Percentiles rank a stretch among this genome's conserved stretches.
Conservation (phyloP, 176 grass and related monocot genomes). For the Zizania latifolia region DNA sequence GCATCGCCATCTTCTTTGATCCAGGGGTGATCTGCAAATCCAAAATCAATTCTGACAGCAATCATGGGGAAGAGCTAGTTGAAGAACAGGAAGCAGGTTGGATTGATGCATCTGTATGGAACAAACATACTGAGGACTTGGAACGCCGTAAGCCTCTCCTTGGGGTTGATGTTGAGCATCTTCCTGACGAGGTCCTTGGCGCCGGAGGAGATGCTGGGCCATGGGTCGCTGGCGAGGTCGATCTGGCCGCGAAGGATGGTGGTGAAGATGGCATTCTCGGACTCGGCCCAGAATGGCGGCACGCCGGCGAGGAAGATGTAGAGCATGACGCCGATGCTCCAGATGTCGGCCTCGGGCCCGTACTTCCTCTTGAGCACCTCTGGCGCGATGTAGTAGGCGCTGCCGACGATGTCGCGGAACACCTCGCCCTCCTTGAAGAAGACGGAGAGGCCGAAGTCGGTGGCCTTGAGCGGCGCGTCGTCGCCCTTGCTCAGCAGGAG, state of each 20-base stretch:
- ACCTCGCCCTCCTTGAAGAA: constrained; percentile 72
- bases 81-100: not conserved
- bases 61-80: no score
- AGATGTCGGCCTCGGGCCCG: constrained; percentile 65
- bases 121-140: constrained; percentile 69
- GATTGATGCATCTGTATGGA: not conserved
- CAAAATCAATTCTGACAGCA: not conserved
- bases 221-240: constrained; percentile 59
- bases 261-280: constrained; percentile 71
- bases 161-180: constrained; percentile 73
- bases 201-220: constrained; percentile 52
- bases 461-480: constrained; percentile 72
- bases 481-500: constrained; percentile 52
- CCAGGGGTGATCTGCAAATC: constrained; percentile 67
- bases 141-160: constrained; percentile 56
- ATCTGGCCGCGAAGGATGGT: constrained; percentile 57
- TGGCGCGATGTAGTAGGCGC: constrained; percentile 79
- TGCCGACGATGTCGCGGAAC: constrained; percentile 71
- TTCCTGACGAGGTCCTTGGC: constrained; percentile 75
- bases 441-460: constrained; percentile 82
- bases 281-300: constrained; percentile 82
- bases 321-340: constrained; percentile 84
- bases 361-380: constrained; percentile 82
- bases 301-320: constrained; percentile 86
- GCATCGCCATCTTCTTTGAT: constrained; percentile 93